A percentile compares a stretch with the other conserved stretches of the same genome.
Conservation (phyloP, 73 alveolate species). For the Symbiodinium natans region DNA sequence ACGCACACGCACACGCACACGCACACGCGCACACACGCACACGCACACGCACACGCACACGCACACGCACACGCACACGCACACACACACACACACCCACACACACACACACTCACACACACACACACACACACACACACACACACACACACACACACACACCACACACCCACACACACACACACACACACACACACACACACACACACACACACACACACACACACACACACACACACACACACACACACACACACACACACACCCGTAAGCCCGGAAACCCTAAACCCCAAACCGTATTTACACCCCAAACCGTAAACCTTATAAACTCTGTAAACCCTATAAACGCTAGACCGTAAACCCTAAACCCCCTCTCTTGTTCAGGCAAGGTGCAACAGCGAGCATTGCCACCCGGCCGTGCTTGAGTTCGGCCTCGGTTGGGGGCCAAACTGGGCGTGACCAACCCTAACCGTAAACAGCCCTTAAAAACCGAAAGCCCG, state of each 20-base stretch:
- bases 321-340: too few relatives aligned
- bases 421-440: conserved; percentile 44
- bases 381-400: conserved; percentile 15
- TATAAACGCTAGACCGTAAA: too few relatives aligned
- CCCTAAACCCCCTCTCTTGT: too few relatives aligned
- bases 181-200: background rate
- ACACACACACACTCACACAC: background rate
- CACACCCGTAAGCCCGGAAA: too few relatives aligned
- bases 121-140: background rate
- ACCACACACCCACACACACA: too few relatives aligned
- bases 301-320: too few relatives aligned
- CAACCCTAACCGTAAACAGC: too few relatives aligned
- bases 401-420: conserved; percentile 77
- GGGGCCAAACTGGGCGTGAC: too few relatives aligned
- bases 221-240: background rate
- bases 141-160: background rate
- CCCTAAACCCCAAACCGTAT: too few relatives aligned
- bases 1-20: background rate
- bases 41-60: background rate
- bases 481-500: too few relatives aligned
- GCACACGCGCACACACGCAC: background rate
- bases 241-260: background rate
- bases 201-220: background rate
- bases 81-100: background rate
- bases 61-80: background rate